Base-by-base conservation (phyloP, 371 early-diverging fungal genomes). In the Mortierella sp. region DNA sequence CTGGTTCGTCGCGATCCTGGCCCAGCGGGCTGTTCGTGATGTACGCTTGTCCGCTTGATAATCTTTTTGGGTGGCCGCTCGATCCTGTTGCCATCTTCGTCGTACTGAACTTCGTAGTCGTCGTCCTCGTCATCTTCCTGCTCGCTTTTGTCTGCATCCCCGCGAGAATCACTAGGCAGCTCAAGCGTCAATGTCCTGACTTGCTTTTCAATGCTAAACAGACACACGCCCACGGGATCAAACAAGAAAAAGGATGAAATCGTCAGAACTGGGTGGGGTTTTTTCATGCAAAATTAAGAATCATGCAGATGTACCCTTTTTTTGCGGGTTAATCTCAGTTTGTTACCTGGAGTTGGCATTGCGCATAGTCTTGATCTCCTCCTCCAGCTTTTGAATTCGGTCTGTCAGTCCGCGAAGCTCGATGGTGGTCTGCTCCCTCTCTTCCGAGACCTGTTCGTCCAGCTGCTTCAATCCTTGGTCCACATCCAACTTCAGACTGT, bases 71-170 rank as follows among this genome's bases (percentile, higher is more conserved):
- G 75, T 8, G 79, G 76, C 56, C 68, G 51, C 35, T 85, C 85
- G 27, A 85, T 85, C 75, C 85, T 75, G 75, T 85, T 85, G n/a
- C 85, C 86, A 29, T 85, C 86, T 8, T 85, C 86, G 51, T 85
- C 86, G 46, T 85, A 85, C 14, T 82, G 72, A 2, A 85, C 86
- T 35, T 85, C 86, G 49, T 85, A 81, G 32, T 85, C 86, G 24
- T 78, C 78, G 1, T 85, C 86, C 35, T 81, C 84, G 0, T 84
- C 81, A 21, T 84, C 81, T 10, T 75, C 84, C 68, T 75, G 80
- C 14, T 76, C 84, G 38, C 81, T 80, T 38, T 51, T 77, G 48
- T 68, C 77, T 14, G 43, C 49, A 65, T 78, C 75, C 54, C 27
- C 18, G 46, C 29, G 41, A 16, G 73, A 51, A 32, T 54, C 48